phyloP scores from a whole-genome alignment of 306 rosid species.

The Heteromeles arbutifolia region DNA sequence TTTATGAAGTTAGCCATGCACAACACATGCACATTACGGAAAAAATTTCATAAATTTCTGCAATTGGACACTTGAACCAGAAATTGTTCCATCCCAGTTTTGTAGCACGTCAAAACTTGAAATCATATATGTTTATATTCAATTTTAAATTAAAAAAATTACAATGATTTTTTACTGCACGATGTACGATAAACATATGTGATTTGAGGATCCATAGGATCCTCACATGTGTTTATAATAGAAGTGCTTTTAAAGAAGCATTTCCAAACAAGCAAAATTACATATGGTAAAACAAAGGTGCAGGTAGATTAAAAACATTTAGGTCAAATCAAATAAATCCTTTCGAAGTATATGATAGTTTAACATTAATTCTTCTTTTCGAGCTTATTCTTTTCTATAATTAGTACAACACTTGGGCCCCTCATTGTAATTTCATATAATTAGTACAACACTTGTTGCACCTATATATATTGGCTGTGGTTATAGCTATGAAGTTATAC shows the following conservation, averaged over 20 bases:
- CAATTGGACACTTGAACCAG: no score
- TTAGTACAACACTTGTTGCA: neutral
- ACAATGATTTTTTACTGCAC: no score
- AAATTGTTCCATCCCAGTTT: no score
- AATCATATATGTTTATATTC: no score
- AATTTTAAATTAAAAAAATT: no score
- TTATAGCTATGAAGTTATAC: neutral
- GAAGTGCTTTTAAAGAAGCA: neutral
- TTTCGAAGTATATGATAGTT: neutral
- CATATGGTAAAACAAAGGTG: neutral
- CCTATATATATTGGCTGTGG: neutral
- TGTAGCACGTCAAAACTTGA: no score
- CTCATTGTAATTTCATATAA: neutral
- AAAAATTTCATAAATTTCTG: no score
- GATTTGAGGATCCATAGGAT: fast-evolving
- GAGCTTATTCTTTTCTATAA: neutral
- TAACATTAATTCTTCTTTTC: neutral
- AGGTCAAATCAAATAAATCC: neutral
- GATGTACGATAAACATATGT: no score
- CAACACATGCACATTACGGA: no score
- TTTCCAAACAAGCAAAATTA: neutral
- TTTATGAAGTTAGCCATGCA: no score
- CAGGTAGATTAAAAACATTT: neutral
- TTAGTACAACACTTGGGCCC: neutral
- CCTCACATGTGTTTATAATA: no score